These are phyloP conservation scores for Ophiosphaerella herpotricha DNA, from an alignment of 2,329 filamentous ascomycete species.

Conservation along the genomic window DNA sequence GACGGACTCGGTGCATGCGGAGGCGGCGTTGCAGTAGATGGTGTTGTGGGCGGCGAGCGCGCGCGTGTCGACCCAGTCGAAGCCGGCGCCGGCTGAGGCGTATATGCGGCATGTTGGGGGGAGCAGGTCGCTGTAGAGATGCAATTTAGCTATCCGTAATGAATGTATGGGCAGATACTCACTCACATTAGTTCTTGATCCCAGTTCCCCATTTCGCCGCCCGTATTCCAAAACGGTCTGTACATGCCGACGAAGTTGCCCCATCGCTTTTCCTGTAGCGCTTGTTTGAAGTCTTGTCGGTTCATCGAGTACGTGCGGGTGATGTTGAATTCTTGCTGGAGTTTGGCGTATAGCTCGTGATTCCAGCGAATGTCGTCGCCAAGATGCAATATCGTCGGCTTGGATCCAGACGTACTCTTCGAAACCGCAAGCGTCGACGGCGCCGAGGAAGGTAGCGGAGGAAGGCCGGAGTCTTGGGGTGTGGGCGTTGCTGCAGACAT, in stretches of 20 bases:
- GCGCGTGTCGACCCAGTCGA: conserved; percentile 66
- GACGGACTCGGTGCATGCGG: conserved; percentile 72
- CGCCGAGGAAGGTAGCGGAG: conserved; percentile 8
- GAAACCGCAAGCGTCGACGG: background rate
- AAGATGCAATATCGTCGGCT: conserved; percentile 50
- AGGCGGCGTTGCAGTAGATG: conserved; percentile 73
- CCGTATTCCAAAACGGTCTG: conserved; percentile 67
- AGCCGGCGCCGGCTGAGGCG: conserved; percentile 65
- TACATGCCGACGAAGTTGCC: conserved; percentile 56
- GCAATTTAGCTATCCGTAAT: background rate
- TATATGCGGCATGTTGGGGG: conserved; percentile 61
- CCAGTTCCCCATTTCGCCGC: conserved; percentile 69
- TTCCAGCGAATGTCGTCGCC: conserved; percentile 54
- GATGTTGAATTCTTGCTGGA: conserved; percentile 45
- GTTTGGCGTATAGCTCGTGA: conserved; percentile 47
- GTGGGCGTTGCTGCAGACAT: conserved; percentile 35
- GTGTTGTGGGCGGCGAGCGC: conserved; percentile 66
- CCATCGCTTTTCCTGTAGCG: conserved; percentile 45
- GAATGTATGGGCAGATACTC: conserved; percentile 2
- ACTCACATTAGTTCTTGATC: conserved; percentile 60
- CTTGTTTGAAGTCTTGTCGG: conserved; percentile 47
- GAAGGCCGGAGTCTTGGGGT: conserved; percentile 29
- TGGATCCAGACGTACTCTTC: conserved; percentile 8
- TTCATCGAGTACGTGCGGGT: conserved; percentile 46
- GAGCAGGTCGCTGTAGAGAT: conserved; percentile 37